Evolutionary conservation across 371 early-diverging fungal genomes (phyloP).

Genomic region (Thermomucor indicae-seudaticae): DNA sequence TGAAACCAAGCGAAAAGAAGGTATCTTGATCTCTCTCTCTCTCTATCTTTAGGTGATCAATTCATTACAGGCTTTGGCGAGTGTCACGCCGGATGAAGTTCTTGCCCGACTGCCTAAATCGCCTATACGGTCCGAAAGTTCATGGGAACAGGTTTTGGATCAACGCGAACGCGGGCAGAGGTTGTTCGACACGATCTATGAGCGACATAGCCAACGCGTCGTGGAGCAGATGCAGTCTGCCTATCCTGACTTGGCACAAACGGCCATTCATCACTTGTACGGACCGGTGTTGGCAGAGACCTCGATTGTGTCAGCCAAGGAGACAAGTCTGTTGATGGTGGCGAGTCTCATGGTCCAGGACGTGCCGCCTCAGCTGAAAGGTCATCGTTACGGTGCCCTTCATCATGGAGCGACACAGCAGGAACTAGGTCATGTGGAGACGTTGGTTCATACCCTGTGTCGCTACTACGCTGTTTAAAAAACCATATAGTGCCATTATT

Average conservation of each 20-base stretch:
- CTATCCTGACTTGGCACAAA: constrained; percentile 33
- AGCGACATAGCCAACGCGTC: constrained; percentile 24
- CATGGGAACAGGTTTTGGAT: constrained; percentile 79
- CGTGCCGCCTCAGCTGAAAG: constrained; percentile 25
- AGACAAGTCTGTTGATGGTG: constrained; percentile 30
- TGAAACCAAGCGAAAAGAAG: neutral
- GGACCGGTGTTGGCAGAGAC: constrained; percentile 26
- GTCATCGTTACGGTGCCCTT: constrained; percentile 34
- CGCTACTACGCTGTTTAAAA: constrained; percentile 1
- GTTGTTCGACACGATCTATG: constrained; percentile 30
- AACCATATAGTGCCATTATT: too few species aligned
- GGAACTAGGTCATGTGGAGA: constrained; percentile 13
- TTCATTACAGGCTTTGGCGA: constrained; percentile 19
- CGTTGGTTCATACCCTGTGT: constrained; percentile 6
- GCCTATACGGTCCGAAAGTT: constrained; percentile 19
- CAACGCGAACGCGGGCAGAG: constrained; percentile 54
- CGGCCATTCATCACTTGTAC: constrained; percentile 34
- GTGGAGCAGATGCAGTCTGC: constrained; percentile 18
- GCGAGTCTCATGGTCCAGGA: constrained; percentile 22
- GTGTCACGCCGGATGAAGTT: constrained; percentile 18
- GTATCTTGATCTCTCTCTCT: neutral
- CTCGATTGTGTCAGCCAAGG: constrained; percentile 18
- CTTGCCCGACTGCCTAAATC: constrained; percentile 2
- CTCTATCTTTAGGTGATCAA: constrained; percentile 30
- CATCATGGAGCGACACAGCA: constrained; percentile 27